A percentile compares a stretch with the other conserved stretches of the same genome.
Evolutionary conservation across 176 grass and related monocot genomes (phyloP).

Genomic region (Carex kokanica): DNA sequence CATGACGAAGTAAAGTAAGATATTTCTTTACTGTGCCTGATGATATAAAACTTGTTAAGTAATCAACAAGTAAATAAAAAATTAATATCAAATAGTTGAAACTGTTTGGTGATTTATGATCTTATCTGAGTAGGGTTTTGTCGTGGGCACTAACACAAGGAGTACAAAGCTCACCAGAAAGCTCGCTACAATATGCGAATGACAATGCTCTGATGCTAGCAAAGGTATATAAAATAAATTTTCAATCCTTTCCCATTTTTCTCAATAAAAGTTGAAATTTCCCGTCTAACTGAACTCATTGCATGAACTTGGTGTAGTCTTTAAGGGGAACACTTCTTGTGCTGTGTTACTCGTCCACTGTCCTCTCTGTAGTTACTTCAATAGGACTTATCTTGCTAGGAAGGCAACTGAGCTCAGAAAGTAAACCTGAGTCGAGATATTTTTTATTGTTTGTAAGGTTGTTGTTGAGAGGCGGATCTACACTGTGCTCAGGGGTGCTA

Average conservation of each 20-base stretch:
- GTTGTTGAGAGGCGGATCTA: too few species aligned
- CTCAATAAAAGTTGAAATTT: slow-evolving; percentile 2
- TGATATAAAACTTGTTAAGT: neutral
- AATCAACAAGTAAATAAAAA: neutral
- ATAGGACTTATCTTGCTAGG: slow-evolving; percentile 55
- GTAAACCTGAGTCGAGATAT: slow-evolving; percentile 39
- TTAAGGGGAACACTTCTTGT: slow-evolving; percentile 62
- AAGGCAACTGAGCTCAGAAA: slow-evolving; percentile 52
- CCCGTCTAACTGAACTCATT: slow-evolving; percentile 6
- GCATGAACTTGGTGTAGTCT: slow-evolving; percentile 39
- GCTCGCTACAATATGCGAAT: slow-evolving; percentile 50
- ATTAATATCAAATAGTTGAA: neutral
- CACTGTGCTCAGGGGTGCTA: too few species aligned
- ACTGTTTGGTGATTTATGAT: neutral
- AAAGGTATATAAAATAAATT: slow-evolving; percentile 38
- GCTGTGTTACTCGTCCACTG: slow-evolving; percentile 52
- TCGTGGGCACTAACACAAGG: slow-evolving; percentile 78
- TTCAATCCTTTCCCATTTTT: neutral
- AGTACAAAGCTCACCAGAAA: slow-evolving; percentile 57
- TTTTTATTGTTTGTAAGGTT: neutral
- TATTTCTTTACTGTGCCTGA: neutral
- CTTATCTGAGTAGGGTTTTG: slow-evolving; percentile 43
- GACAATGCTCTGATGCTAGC: slow-evolving; percentile 44
- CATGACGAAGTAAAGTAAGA: neutral
- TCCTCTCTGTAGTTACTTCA: slow-evolving; percentile 41